Conservation (phyloP, 1,284 basidiomycete genomes). For the Rhodotorula sp. region DNA sequence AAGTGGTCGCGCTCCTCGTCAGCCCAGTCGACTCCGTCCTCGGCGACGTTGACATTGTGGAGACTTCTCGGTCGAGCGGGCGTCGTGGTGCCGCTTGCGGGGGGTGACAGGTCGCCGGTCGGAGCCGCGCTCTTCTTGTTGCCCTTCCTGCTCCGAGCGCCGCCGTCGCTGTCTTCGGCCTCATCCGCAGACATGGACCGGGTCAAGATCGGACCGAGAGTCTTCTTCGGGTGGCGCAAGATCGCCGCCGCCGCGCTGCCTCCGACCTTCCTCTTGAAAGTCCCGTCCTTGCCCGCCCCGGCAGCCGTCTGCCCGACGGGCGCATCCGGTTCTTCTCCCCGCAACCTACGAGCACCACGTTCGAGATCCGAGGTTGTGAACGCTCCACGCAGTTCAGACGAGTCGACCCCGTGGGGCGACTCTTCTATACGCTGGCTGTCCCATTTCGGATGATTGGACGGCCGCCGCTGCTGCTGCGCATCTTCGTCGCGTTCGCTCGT, state of each 20-base stretch:
- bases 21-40: slow-evolving; percentile 20
- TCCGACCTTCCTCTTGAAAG: neutral
- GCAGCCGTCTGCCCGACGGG: neutral
- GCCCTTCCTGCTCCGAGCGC: no score
- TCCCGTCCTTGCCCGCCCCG: neutral
- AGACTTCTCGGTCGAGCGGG: slow-evolving; percentile 7
- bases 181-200: neutral
- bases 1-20: slow-evolving; percentile 39
- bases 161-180: neutral
- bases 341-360: slow-evolving; percentile 13
- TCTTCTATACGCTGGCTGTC: neutral
- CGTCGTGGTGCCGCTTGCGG: neutral
- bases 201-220: neutral
- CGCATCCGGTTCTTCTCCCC: slow-evolving; percentile 7
- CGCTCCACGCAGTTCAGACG: slow-evolving; percentile 19
- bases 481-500: neutral
- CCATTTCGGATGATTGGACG: neutral
- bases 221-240: neutral
- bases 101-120: neutral
- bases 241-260: neutral
- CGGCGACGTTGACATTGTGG: neutral
- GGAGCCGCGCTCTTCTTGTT: neutral
- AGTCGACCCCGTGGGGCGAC: neutral
- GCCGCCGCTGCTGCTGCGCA: neutral
- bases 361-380: slow-evolving; percentile 30